Evolutionary conservation across 441 rosid species (phyloP).

Genomic region (Erodium trifolium): DNA sequence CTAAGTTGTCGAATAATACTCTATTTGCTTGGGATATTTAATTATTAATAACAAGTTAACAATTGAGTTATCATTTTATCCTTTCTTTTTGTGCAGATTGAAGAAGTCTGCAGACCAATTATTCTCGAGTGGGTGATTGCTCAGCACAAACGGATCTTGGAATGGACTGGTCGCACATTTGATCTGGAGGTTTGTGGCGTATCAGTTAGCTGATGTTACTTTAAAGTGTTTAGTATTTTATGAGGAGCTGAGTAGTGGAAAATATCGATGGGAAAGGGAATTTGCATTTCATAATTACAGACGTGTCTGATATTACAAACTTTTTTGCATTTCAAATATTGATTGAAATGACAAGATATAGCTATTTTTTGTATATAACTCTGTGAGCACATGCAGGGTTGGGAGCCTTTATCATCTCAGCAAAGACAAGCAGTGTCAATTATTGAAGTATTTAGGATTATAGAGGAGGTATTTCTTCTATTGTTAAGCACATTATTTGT

Average conservation of each 20-base stretch:
- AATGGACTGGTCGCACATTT: slow-evolving; percentile 91
- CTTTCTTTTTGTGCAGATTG: slow-evolving; percentile 48
- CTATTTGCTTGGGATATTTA: slow-evolving; percentile 12
- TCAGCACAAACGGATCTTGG: slow-evolving; percentile 82
- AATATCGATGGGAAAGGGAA: not conserved
- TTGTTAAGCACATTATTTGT: slow-evolving; percentile 6
- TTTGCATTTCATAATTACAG: not conserved
- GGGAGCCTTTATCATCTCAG: slow-evolving; percentile 94
- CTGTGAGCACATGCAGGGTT: slow-evolving; percentile 53
- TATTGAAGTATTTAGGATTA: slow-evolving; percentile 91
- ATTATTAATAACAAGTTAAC: slow-evolving; percentile 8
- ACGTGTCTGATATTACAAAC: not conserved
- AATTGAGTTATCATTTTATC: slow-evolving; percentile 8
- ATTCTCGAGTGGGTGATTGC: slow-evolving; percentile 97
- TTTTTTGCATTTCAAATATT: not conserved
- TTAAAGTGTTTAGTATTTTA: not conserved
- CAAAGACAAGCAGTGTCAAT: slow-evolving; percentile 84
- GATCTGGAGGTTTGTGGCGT: slow-evolving; percentile 60
- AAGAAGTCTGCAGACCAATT: slow-evolving; percentile 58
- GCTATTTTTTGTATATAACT: slow-evolving; percentile 1
- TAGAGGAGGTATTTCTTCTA: slow-evolving; percentile 71
- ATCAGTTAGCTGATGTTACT: slow-evolving; percentile 21
- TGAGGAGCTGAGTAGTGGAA: not conserved
- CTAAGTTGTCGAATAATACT: not conserved
- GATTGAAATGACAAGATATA: not conserved